Percentiles rank a stretch among this genome's conserved stretches.
These are phyloP conservation scores for Colletotrichum destructivum DNA, from an alignment of 2,329 filamentous ascomycete genomes.

Conservation along the genomic window DNA sequence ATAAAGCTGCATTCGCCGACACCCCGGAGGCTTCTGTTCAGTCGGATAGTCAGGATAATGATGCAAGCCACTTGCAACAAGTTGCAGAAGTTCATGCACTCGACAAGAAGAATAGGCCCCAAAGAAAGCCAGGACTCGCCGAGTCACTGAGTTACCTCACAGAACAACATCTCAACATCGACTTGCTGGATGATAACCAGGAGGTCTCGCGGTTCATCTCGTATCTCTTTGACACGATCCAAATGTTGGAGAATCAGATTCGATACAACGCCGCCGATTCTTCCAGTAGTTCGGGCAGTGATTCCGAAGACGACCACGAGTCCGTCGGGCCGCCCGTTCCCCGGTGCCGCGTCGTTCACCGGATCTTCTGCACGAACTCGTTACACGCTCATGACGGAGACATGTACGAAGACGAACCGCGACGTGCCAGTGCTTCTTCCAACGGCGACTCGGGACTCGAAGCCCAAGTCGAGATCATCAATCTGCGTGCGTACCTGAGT, in stretches of 20 bases:
- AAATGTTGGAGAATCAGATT: constrained; percentile 7
- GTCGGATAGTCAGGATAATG: not conserved
- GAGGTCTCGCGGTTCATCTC: not conserved
- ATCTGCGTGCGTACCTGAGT: not conserved
- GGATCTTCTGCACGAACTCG: not conserved
- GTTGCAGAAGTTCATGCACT: not conserved
- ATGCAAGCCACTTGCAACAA: not conserved
- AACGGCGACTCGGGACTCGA: not conserved
- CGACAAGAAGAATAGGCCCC: not conserved
- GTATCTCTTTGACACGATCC: constrained; percentile 19
- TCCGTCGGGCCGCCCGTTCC: not conserved
- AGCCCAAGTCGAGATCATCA: not conserved
- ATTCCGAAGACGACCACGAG: not conserved
- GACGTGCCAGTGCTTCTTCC: not conserved
- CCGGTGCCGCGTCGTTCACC: not conserved
- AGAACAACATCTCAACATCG: not conserved
- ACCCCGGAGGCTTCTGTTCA: not conserved
- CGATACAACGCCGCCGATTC: not conserved
- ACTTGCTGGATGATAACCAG: not conserved
- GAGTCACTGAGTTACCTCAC: not conserved
- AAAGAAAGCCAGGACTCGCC: not conserved
- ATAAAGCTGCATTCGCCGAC: no score
- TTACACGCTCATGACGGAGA: not conserved
- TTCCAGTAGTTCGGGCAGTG: not conserved
- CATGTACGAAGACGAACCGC: not conserved